phyloP scores from a whole-genome alignment of 208 protist genomes.

The Porcisia hertigi region DNA sequence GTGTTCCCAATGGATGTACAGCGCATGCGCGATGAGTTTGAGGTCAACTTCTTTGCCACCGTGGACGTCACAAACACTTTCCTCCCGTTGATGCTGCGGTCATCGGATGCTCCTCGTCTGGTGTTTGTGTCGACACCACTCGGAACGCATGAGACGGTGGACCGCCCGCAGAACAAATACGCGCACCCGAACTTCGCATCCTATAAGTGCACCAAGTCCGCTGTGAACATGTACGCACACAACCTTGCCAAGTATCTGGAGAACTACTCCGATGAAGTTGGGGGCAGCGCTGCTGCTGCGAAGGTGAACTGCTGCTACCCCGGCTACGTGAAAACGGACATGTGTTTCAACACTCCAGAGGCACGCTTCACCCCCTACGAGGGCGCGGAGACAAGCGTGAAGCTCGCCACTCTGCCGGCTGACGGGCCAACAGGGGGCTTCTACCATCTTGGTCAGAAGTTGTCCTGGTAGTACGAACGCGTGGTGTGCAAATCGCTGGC shows the following conservation, averaged over 20 bases:
- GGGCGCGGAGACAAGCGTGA: conserved; percentile 75
- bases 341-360: conserved; percentile 57
- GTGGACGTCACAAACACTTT: conserved; percentile 78
- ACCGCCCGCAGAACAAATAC: conserved; percentile 56
- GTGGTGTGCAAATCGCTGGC: neutral
- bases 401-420: conserved; percentile 70
- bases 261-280: conserved; percentile 42
- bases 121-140: conserved; percentile 80
- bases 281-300: conserved; percentile 50
- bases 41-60: conserved; percentile 72
- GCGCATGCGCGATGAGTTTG: conserved; percentile 48
- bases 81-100: conserved; percentile 54
- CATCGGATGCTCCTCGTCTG: conserved; percentile 61
- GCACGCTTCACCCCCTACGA: conserved; percentile 59
- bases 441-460: conserved; percentile 73
- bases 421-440: conserved; percentile 83
- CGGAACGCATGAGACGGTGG: conserved; percentile 56
- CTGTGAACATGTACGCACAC: conserved; percentile 84
- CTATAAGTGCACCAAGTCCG: conserved; percentile 75
- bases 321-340: conserved; percentile 81
- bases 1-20: conserved; percentile 54
- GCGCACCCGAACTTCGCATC: conserved; percentile 33
- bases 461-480: conserved; percentile 59
- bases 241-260: conserved; percentile 75
- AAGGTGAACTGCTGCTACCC: conserved; percentile 81